phyloP scores from a whole-genome alignment of 2,329 filamentous ascomycete genomes.

The Talaromyces sp. region DNA sequence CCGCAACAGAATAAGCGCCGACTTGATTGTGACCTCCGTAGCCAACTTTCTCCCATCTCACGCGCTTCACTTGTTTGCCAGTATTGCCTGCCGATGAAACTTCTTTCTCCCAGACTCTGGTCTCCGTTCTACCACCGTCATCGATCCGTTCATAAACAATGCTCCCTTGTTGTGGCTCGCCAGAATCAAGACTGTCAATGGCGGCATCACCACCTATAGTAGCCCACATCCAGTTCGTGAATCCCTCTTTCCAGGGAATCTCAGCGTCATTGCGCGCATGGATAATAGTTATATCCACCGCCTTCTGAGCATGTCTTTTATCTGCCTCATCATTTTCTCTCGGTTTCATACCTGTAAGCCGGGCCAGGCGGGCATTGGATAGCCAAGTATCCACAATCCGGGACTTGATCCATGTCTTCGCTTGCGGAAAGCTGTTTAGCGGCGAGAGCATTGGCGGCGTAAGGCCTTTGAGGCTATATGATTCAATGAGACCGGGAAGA shows the following conservation, averaged over 20 bases:
- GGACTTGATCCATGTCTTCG: conserved; percentile 61
- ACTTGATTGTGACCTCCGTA: conserved; percentile 48
- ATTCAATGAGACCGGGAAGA: conserved; percentile 68
- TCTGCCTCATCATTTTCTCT: conserved; percentile 47
- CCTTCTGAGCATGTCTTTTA: conserved; percentile 51
- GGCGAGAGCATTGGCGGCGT: conserved; percentile 75
- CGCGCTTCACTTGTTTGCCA: conserved; percentile 33
- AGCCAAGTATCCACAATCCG: conserved; percentile 80
- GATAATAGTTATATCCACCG: conserved; percentile 67
- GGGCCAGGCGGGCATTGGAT: conserved; percentile 63
- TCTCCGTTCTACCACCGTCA: conserved; percentile 32
- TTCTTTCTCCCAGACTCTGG: conserved; percentile 40
- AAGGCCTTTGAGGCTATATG: conserved; percentile 75
- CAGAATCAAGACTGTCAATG: conserved; percentile 17
- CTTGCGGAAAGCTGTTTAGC: conserved; percentile 63
- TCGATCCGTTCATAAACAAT: conserved; percentile 33
- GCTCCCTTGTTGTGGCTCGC: conserved; percentile 25
- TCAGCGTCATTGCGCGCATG: conserved; percentile 80
- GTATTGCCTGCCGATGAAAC: background rate
- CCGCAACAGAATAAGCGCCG: conserved; percentile 40
- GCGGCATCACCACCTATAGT: conserved; percentile 28
- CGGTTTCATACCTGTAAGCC: conserved; percentile 36
- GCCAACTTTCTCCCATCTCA: conserved; percentile 45
- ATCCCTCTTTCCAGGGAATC: conserved; percentile 65
- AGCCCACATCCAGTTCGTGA: conserved; percentile 40